Conservation (phyloP, 306 rosid genomes). For the Sesbania bispinosa region DNA sequence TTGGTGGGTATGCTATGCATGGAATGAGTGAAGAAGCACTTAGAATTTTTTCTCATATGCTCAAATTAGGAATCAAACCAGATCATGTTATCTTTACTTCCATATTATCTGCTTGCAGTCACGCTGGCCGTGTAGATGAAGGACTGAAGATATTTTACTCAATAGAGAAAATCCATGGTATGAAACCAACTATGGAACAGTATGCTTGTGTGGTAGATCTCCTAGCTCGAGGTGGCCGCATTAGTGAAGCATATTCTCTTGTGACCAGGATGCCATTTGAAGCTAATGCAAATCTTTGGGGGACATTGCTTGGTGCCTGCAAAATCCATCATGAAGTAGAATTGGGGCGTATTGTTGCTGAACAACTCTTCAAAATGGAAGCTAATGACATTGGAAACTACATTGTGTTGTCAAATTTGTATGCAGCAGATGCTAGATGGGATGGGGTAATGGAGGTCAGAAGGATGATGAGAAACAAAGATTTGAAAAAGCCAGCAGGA, state of each 20-base stretch:
- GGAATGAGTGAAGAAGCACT: slow-evolving; percentile 82
- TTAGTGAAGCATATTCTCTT: slow-evolving; percentile 66
- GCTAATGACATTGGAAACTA: slow-evolving; percentile 70
- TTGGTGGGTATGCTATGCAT: slow-evolving; percentile 81
- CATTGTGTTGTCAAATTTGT: slow-evolving; percentile 72
- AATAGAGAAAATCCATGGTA: slow-evolving; percentile 54
- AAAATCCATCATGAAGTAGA: slow-evolving; percentile 71
- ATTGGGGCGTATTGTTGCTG: slow-evolving; percentile 63
- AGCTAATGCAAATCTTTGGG: slow-evolving; percentile 81
- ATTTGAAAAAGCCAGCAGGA: slow-evolving; percentile 75
- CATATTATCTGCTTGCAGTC: slow-evolving; percentile 84
- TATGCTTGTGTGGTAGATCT: slow-evolving; percentile 84
- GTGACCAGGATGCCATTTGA: slow-evolving; percentile 57
- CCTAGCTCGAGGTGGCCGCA: slow-evolving; percentile 67
- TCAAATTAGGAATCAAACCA: slow-evolving; percentile 58
- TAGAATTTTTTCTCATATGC: slow-evolving; percentile 54
- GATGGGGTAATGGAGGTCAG: slow-evolving; percentile 71
- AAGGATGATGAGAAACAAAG: slow-evolving; percentile 60
- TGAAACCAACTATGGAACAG: slow-evolving; percentile 83
- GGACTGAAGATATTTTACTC: slow-evolving; percentile 75
- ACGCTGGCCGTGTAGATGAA: slow-evolving; percentile 68
- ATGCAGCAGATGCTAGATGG: slow-evolving; percentile 83
- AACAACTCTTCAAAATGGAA: slow-evolving; percentile 56
- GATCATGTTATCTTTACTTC: slow-evolving; percentile 71
- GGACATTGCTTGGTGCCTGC: slow-evolving; percentile 78